These are phyloP conservation scores for Pulveroboletus sp. DNA, from an alignment of 1,284 basidiomycete species.

Conservation along the genomic window DNA sequence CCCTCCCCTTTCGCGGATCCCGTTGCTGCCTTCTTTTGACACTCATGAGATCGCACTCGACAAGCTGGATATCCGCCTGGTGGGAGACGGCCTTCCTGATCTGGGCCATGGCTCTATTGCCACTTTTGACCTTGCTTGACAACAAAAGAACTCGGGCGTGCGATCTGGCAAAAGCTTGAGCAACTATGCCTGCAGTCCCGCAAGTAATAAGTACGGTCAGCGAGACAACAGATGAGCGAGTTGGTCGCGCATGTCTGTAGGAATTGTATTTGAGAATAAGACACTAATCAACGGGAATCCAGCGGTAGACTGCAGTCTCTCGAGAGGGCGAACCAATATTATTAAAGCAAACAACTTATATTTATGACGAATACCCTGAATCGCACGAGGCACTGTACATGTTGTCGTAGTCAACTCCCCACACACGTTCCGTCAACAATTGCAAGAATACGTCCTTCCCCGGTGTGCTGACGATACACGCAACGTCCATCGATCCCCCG, in stretches of 20 bases:
- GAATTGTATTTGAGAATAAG: no score
- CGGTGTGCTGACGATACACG: conserved; percentile 58
- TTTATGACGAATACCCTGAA: background rate
- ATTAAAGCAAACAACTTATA: background rate
- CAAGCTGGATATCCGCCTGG: conserved; percentile 39
- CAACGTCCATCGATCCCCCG: conserved; percentile 43
- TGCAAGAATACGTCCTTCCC: conserved; percentile 51
- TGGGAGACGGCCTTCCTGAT: conserved; percentile 37
- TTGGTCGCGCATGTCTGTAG: conserved; percentile 6
- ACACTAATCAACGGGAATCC: no score
- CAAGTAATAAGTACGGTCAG: conserved; percentile 47
- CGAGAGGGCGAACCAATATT: no score
- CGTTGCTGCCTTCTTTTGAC: conserved; percentile 43
- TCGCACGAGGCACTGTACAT: background rate
- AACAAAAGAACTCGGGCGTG: conserved; percentile 45
- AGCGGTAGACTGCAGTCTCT: no score
- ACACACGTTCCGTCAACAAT: conserved; percentile 55
- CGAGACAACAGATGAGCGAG: background rate
- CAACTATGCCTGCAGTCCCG: conserved; percentile 43
- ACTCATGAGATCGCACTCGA: conserved; percentile 43
- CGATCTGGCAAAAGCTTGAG: conserved; percentile 40
- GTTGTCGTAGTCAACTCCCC: conserved; percentile 42
- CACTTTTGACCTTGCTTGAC: conserved; percentile 43
- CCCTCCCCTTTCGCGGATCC: conserved; percentile 37
- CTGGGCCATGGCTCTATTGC: conserved; percentile 41